A percentile compares a stretch with the other conserved stretches of the same genome.
These are phyloP conservation scores for Sporothrix globosa DNA, from an alignment of 2,329 filamentous ascomycete species.

Conservation along the genomic window DNA sequence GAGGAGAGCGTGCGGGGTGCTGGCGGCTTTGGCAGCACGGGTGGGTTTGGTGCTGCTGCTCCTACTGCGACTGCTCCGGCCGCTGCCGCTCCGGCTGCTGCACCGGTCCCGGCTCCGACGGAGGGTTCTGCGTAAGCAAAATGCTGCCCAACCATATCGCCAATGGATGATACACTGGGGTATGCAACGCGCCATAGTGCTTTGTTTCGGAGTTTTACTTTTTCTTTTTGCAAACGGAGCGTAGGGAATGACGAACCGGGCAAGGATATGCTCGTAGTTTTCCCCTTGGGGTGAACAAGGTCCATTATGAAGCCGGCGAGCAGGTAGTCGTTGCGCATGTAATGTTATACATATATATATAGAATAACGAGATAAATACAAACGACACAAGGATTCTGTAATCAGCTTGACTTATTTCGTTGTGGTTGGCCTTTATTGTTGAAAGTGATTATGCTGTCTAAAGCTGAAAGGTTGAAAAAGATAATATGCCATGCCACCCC, in stretches of 20 bases:
- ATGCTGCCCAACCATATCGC: not conserved
- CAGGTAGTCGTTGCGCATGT: constrained; percentile 1
- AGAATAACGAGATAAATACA: constrained; percentile 7
- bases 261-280: not conserved
- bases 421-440: not conserved
- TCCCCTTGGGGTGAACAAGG: not conserved
- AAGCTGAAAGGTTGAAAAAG: not conserved
- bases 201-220: not conserved
- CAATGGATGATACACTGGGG: not conserved
- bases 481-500: not conserved
- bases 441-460: constrained; percentile 21
- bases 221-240: not conserved
- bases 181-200: not conserved
- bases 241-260: not conserved
- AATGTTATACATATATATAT: not conserved
- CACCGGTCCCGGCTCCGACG: not conserved
- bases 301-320: not conserved
- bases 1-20: constrained; percentile 89
- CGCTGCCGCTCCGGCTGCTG: not conserved
- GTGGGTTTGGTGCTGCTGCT: constrained; percentile 43
- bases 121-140: not conserved
- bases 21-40: constrained; percentile 90
- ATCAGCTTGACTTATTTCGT: not conserved
- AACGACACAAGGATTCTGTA: no score
- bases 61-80: not conserved